These are phyloP conservation scores for Mucor racemosus DNA, from an alignment of 371 early-diverging fungal genomes.

Conservation along the genomic window DNA sequence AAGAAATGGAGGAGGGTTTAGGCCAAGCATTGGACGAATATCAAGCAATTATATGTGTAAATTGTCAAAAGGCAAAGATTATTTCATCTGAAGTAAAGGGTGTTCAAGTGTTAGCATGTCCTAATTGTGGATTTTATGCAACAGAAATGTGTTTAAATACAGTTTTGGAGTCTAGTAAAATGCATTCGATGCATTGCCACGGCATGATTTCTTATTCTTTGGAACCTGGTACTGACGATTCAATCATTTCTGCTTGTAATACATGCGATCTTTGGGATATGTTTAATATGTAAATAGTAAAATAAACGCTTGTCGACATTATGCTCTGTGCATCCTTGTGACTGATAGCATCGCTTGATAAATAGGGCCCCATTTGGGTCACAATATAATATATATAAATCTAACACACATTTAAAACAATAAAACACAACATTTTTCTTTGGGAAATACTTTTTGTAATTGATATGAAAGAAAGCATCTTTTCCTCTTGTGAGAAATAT, in stretches of 20 bases:
- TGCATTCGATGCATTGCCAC: slow-evolving; percentile 9
- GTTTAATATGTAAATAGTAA: slow-evolving; percentile 24
- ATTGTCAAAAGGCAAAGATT: slow-evolving; percentile 16
- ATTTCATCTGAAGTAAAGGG: background rate
- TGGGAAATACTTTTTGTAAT: background rate
- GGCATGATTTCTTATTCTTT: slow-evolving; percentile 13
- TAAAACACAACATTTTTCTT: no score
- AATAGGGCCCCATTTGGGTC: background rate
- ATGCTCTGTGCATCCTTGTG: background rate
- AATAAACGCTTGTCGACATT: background rate
- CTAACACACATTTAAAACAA: no score
- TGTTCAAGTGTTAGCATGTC: slow-evolving; percentile 5
- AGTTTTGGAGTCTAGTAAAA: background rate
- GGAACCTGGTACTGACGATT: slow-evolving; percentile 26
- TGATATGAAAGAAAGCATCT: background rate
- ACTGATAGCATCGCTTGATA: background rate
- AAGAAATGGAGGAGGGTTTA: slow-evolving; percentile 8
- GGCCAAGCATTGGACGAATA: slow-evolving; percentile 12
- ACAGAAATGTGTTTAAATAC: slow-evolving; percentile 6
- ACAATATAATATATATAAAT: background rate
- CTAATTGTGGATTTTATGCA: slow-evolving; percentile 25
- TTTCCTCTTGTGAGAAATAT: background rate
- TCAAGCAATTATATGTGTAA: slow-evolving; percentile 10
- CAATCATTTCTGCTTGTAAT: slow-evolving; percentile 21
- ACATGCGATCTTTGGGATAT: slow-evolving; percentile 28